phyloP scores from a whole-genome alignment of 805 yeast genomes.

The Yamadazyma sp. region DNA sequence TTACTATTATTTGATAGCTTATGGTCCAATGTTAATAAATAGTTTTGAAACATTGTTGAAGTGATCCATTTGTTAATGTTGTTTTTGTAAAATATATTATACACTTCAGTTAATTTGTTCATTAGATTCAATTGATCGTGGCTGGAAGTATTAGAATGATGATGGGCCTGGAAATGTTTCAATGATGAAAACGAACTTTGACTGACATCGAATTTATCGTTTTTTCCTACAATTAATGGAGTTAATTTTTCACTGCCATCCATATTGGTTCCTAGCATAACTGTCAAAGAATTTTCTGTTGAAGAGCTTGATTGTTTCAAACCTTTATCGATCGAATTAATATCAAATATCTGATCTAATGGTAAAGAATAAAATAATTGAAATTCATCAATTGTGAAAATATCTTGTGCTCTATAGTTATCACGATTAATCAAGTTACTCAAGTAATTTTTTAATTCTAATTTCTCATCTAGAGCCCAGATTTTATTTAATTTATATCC shows the following conservation, averaged over 20 bases:
- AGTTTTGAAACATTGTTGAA: constrained; percentile 58
- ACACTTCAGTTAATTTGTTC: constrained; percentile 48
- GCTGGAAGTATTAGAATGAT: neutral
- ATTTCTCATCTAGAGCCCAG: constrained; percentile 60
- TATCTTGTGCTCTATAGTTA: constrained; percentile 46
- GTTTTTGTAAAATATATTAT: constrained; percentile 54
- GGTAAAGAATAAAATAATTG: constrained; percentile 59
- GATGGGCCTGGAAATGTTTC: constrained; percentile 8
- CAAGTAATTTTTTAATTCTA: constrained; percentile 44
- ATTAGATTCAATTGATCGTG: constrained; percentile 12
- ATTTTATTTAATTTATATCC: constrained; percentile 41
- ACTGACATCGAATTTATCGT: constrained; percentile 42
- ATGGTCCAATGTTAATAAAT: constrained; percentile 59
- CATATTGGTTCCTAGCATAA: constrained; percentile 60
- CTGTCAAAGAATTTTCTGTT: constrained; percentile 45
- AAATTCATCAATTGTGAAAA: constrained; percentile 61
- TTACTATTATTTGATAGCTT: constrained; percentile 44
- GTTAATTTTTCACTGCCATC: constrained; percentile 62
- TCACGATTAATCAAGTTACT: constrained; percentile 23
- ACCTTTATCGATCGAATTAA: constrained; percentile 42
- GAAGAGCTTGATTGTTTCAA: constrained; percentile 33
- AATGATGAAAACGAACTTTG: constrained; percentile 14
- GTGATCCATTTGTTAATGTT: constrained; percentile 64
- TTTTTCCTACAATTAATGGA: constrained; percentile 59
- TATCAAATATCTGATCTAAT: constrained; percentile 53